A percentile compares a stretch with the other conserved stretches of the same genome.
Conservation (phyloP, 2,329 filamentous ascomycete species). For the Orbilia blumenaviensis region DNA sequence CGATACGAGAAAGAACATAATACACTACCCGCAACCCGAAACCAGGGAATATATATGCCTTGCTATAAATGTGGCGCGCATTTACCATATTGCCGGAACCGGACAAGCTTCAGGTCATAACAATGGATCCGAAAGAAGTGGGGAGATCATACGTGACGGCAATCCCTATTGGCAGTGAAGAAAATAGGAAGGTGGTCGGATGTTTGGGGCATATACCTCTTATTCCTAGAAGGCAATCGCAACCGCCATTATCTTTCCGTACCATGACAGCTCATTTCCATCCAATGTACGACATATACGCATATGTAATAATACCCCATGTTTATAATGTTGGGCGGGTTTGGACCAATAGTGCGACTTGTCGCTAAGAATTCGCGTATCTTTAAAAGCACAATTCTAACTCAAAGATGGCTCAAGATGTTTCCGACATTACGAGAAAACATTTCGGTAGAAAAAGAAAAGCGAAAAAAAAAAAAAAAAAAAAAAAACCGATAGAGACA, state of each 20-base stretch:
- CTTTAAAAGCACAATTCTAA: not conserved
- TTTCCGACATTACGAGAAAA: too few species aligned
- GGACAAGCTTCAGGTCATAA: not conserved
- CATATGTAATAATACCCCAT: not conserved
- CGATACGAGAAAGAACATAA: not conserved
- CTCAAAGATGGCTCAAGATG: not conserved
- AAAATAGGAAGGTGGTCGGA: not conserved
- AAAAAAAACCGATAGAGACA: not conserved
- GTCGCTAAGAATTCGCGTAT: not conserved
- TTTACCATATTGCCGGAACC: not conserved
- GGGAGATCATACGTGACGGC: conserved; percentile 4
- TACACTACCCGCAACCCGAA: not conserved
- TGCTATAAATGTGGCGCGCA: not conserved
- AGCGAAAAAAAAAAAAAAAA: not conserved
- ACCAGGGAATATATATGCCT: not conserved
- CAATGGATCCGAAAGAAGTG: not conserved
- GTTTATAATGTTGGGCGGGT: not conserved
- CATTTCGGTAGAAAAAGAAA: too few species aligned
- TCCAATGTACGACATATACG: conserved; percentile 2
- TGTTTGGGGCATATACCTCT: not conserved
- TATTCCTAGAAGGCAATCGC: not conserved
- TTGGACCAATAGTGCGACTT: not conserved
- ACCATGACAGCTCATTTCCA: not conserved
- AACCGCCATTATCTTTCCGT: not conserved
- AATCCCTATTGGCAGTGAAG: conserved; percentile 25